phyloP scores from a whole-genome alignment of 106 monocot species.

The Dioscorea dumetorum region DNA sequence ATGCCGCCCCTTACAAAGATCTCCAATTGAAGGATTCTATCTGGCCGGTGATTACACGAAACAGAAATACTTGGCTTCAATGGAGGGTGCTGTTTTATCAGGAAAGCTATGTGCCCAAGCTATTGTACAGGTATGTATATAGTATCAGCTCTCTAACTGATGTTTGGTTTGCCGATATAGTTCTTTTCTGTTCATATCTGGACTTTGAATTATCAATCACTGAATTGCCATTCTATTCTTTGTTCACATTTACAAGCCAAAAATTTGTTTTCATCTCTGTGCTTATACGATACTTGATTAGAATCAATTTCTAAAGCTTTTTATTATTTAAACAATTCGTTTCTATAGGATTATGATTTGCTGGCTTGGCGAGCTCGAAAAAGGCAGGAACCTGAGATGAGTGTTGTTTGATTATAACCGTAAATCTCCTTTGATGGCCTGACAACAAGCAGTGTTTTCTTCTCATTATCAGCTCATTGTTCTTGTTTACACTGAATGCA shows the following conservation, averaged over 20 bases:
- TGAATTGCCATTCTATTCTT: no score
- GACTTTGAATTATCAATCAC: not conserved
- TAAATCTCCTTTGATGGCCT: no score
- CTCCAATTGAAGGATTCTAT: conserved; percentile 91
- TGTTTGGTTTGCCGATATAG: not conserved
- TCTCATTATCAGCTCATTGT: no score
- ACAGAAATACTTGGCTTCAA: conserved; percentile 97
- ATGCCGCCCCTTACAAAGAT: conserved; percentile 90
- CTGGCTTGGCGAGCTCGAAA: conserved; percentile 11
- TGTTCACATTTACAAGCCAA: no score
- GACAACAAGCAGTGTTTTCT: no score
- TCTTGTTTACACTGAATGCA: no score
- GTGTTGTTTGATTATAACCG: conserved; percentile 1
- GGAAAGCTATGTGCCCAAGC: conserved; percentile 94
- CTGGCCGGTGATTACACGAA: conserved; percentile 95
- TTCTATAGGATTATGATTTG: conserved; percentile 35
- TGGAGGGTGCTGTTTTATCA: conserved; percentile 98
- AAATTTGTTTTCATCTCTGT: no score
- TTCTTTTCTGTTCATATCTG: not conserved
- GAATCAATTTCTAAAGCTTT: no score
- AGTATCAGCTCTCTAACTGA: not conserved
- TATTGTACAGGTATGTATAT: conserved; percentile 61
- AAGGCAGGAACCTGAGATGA: conserved; percentile 15
- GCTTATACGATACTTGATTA: no score
- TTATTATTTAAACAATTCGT: not conserved